phyloP scores from a whole-genome alignment of 371 early-diverging fungal species.

The Enteropsectra breve region DNA sequence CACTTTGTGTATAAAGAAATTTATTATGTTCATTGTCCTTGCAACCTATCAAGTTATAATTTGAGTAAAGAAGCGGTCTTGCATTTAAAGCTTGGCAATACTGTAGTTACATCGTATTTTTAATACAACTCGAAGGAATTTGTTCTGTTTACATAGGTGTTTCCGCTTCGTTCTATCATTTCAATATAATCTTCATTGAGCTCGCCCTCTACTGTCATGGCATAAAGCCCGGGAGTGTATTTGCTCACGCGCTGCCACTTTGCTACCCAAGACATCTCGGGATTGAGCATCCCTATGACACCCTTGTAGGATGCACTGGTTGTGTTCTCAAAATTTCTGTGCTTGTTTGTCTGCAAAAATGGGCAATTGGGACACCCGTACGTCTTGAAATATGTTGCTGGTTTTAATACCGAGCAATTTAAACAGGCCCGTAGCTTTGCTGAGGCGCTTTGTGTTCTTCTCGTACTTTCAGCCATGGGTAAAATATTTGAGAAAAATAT shows the following conservation, averaged over 20 bases:
- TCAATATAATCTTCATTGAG: conserved; percentile 52
- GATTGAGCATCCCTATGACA: conserved; percentile 43
- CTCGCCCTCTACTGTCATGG: conserved; percentile 57
- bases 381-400: conserved; percentile 43
- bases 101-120: too few species aligned
- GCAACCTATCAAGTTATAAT: too few species aligned
- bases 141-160: conserved; percentile 48
- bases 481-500: conserved; percentile 30
- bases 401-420: conserved; percentile 49
- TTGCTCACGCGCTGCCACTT: conserved; percentile 58
- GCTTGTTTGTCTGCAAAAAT: conserved; percentile 35
- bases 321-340: conserved; percentile 44
- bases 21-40: too few species aligned
- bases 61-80: too few species aligned
- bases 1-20: too few species aligned
- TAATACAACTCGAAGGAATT: conserved; percentile 49
- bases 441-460: neutral
- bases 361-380: conserved; percentile 59
- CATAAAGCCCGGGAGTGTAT: conserved; percentile 56
- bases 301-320: conserved; percentile 50
- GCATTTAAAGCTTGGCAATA: too few species aligned
- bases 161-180: conserved; percentile 54
- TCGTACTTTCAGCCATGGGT: neutral
- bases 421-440: conserved; percentile 53
- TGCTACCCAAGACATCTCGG: conserved; percentile 56